Base-by-base conservation (phyloP, 2,329 filamentous ascomycete species). In the Annulohypoxylon truncatum region DNA sequence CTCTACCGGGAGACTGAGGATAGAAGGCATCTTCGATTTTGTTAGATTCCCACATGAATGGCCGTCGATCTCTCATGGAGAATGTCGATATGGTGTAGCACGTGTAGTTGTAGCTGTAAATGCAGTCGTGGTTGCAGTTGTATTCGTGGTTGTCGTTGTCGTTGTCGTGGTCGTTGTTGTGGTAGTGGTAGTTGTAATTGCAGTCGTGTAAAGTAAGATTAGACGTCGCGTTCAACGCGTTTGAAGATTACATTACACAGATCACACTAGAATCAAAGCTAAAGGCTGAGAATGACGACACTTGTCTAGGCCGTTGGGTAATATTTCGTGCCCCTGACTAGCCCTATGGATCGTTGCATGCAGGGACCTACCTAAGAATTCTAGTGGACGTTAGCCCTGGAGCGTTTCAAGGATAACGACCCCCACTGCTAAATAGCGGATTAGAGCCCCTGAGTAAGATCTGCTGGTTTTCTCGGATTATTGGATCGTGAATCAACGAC, bases 1-100 rank as follows among this genome's bases (percentile, higher is more conserved):
- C 52, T 75, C 73, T 7, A 61, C 1, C 2, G 72, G 71, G 12
- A 72, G 63, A 46, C 35, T 35, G 31, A 71, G 58, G 29, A 65
- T 55, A 3, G 60, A 51, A 20, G 66, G 15, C 72, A 73, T 73
- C 15, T 58, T 61, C 28, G 35, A 54, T 31, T 31, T 22, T 20
- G 13, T 18, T 28, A 15, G 15, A 24, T 46, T 46, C 22, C 4
- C 38, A 53, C 35, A 42, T 40, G 24, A 20, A n/a, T 13, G 8
- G 2, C 9, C 5, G 33, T 53, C 13, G 10, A 15, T 10, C 22
- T 28, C 13, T 35, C 31, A n/a, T 42, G 15, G 4, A 26, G 31
- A 29, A 42, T 26, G 9, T 31, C 47, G 3, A 35, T 15, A 22
- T 35, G 22, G 29, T 20, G 28, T 8, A 6, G 24, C 29, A 6